Conservation (phyloP, 768 basidiomycete genomes). For the Kwoniella dendrophila region DNA sequence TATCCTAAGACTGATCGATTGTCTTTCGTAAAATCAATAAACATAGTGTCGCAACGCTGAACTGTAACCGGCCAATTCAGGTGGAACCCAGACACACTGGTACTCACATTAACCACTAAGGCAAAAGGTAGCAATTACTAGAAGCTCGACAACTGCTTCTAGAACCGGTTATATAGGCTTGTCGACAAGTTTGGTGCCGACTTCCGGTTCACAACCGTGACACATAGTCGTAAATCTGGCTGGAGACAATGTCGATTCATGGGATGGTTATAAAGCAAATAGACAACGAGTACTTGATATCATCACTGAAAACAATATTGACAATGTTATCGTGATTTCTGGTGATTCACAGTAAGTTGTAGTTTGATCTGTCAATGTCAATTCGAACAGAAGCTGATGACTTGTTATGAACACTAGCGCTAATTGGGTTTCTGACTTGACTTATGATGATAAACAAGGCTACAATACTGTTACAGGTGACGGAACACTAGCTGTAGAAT, state of each 20-base stretch:
- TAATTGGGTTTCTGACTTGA: slow-evolving; percentile 66
- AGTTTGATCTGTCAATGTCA: not conserved
- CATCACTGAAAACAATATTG: slow-evolving; percentile 62
- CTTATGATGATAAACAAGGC: slow-evolving; percentile 59
- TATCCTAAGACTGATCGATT: not conserved
- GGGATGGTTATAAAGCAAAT: slow-evolving; percentile 67
- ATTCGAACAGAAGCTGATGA: slow-evolving; percentile 56
- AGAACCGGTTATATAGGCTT: too few species aligned
- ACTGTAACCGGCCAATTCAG: too few species aligned
- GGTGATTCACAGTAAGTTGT: slow-evolving; percentile 63
- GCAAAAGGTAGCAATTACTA: too few species aligned
- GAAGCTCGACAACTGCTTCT: too few species aligned
- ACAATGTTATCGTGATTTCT: slow-evolving; percentile 65
- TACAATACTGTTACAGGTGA: slow-evolving; percentile 62
- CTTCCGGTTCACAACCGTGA: too few species aligned
- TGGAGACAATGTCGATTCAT: slow-evolving; percentile 59
- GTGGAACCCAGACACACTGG: too few species aligned
- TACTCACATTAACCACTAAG: too few species aligned
- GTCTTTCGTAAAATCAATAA: slow-evolving; percentile 18
- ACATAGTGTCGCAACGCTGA: too few species aligned
- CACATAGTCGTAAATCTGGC: slow-evolving; percentile 24
- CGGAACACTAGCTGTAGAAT: slow-evolving; percentile 65
- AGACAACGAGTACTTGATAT: slow-evolving; percentile 62
- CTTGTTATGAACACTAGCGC: slow-evolving; percentile 29
- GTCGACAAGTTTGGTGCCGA: too few species aligned